Evolutionary conservation across 2,329 filamentous ascomycete genomes (phyloP), one percentile per base, ranked within the genome.

Genomic region (Phialocephala subalpina): DNA sequence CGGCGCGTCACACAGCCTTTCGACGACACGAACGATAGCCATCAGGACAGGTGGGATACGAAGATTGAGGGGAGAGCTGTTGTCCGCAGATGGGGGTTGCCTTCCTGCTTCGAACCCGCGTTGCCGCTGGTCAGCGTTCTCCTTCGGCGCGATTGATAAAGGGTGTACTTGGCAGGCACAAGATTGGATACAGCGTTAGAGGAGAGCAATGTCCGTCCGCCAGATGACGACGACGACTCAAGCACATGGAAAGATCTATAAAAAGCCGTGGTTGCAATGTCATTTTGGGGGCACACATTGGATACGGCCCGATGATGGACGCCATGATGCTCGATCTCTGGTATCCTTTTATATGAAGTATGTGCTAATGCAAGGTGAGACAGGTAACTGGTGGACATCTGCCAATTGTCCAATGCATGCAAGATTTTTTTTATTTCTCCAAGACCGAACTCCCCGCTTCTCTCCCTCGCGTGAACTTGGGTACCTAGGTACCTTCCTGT

Each of bases 301-400:
- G 45, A 49, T 20, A 22, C n/a, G 45, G 45, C 45, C 45, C 45
- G 45, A 49, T 49, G 45, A 49, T 49, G 45, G 40, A 42, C 16
- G 40, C 11, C 14, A 49, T 49, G n/a, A 49, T 25, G 45, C 7
- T 7, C 45, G 18, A 22, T 2, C 45, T 3, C 20, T 9, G 9
- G 29, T 33, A 33, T 12, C n/a, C n/a, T 25, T 42, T n/a, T 12
- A 49, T 14, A 25, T 49, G n/a, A n/a, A 7, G n/a, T n/a, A 42
- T 49, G 7, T 49, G 45, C 45, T n/a, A 49, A 49, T 49, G 20
- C 45, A 49, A 49, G 45, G 45, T 49, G n/a, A 22, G n/a, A 14
- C 14, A n/a, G 38, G 38, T 42, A 42, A 4, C 3, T 4, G 38
- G 38, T 12, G 5, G 18, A 14, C 20, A 22, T 22, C 9, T 25